A percentile compares a stretch with the other conserved stretches of the same genome.
phyloP scores from a whole-genome alignment of 768 basidiomycete genomes.

The Podaxis rugospora region DNA sequence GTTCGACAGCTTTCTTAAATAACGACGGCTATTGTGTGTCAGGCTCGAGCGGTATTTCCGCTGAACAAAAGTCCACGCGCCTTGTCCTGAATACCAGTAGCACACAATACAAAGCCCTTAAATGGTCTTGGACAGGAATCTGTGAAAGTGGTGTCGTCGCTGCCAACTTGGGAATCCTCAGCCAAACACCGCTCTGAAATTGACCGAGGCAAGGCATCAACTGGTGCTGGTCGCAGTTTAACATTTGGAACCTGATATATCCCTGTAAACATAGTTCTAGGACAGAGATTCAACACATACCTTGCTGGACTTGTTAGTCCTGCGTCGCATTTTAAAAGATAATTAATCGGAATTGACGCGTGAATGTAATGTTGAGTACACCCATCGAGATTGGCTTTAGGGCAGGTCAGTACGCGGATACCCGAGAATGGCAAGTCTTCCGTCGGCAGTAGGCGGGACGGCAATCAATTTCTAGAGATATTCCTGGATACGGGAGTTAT shows the following conservation, averaged over 20 bases:
- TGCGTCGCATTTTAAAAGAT: constrained; percentile 36
- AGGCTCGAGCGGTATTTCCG: background rate
- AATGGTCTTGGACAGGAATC: constrained; percentile 66
- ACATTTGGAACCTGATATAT: constrained; percentile 69
- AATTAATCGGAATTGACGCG: background rate
- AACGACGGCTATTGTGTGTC: constrained; percentile 49
- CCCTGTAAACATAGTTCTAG: background rate
- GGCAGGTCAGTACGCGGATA: constrained; percentile 4
- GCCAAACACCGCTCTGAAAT: constrained; percentile 35
- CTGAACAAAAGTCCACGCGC: constrained; percentile 29
- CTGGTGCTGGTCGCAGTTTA: constrained; percentile 65
- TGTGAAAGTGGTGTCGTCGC: constrained; percentile 37
- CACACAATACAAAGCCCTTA: constrained; percentile 60
- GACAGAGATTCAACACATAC: constrained; percentile 22
- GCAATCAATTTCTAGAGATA: background rate
- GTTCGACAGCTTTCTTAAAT: constrained; percentile 73
- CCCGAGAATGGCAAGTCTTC: background rate
- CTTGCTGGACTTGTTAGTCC: constrained; percentile 66
- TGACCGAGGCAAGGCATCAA: constrained; percentile 25
- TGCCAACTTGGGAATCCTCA: constrained; percentile 46
- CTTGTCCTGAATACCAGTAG: constrained; percentile 79
- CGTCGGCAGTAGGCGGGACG: background rate
- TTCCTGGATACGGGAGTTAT: too few species aligned
- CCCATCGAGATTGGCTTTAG: constrained; percentile 2
- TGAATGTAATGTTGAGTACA: background rate